Conservation (phyloP, 1,284 basidiomycete genomes). For the Cutaneotrichosporon sp. region DNA sequence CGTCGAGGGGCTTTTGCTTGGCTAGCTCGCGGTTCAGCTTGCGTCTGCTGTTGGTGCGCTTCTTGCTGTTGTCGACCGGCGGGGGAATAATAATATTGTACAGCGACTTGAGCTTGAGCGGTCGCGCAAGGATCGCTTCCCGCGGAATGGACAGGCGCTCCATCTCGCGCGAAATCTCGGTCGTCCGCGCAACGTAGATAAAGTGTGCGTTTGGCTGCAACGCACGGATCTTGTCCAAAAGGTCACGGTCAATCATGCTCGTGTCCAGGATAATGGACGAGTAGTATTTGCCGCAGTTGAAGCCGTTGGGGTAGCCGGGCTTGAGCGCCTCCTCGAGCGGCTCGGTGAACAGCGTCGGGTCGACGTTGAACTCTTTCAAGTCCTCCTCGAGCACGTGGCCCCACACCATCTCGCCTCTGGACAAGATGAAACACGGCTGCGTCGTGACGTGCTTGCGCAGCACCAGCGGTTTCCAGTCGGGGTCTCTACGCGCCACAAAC, state of each 20-base stretch:
- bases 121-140: slow-evolving; percentile 36
- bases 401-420: slow-evolving; percentile 19
- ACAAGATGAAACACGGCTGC: slow-evolving; percentile 27
- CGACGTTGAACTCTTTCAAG: slow-evolving; percentile 25
- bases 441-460: slow-evolving; percentile 7
- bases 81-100: slow-evolving; percentile 23
- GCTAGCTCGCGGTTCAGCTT: slow-evolving; percentile 14
- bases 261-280: slow-evolving; percentile 30
- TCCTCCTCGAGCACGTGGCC: slow-evolving; percentile 32
- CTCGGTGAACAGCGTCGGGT: slow-evolving; percentile 29
- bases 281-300: slow-evolving; percentile 20
- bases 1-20: slow-evolving; percentile 27
- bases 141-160: slow-evolving; percentile 15
- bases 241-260: slow-evolving; percentile 10
- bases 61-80: slow-evolving; percentile 1
- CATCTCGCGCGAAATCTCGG: slow-evolving; percentile 27
- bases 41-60: slow-evolving; percentile 2
- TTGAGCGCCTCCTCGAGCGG: slow-evolving; percentile 15
- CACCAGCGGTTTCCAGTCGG: slow-evolving; percentile 7
- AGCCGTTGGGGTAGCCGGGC: slow-evolving; percentile 19
- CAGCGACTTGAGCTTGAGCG: slow-evolving; percentile 37
- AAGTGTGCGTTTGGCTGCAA: slow-evolving; percentile 32
- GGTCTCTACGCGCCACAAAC: slow-evolving; percentile 27
- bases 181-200: slow-evolving; percentile 31
- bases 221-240: slow-evolving; percentile 18